Evolutionary conservation across 129 eudicot species (phyloP).

Genomic region (carrot (Daucus carota)): DH1_v3.0 NC_030383.2:12753501-12754000

Average conservation of each 20-base stretch:
- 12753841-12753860: not conserved
- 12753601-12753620: not conserved
- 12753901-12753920: not conserved
- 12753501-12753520: not conserved
- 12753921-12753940: not conserved
- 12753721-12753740: not conserved
- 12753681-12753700: not conserved
- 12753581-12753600: not conserved
- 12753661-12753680: not conserved
- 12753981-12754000: too few relatives aligned
- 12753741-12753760: not conserved
- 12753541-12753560: not conserved
- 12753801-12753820: not conserved
- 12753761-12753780: not conserved
- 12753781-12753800: not conserved
- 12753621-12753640: not conserved
- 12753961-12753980: not conserved
- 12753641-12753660: not conserved
- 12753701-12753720: not conserved
- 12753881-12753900: not conserved
- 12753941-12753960: not conserved
- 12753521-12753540: not conserved
- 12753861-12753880: not conserved
- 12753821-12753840: not conserved
- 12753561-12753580: too few relatives aligned